Evolutionary conservation across 371 early-diverging fungal genomes (phyloP).

Genomic region (Cokeromyces recurvatus): DNA sequence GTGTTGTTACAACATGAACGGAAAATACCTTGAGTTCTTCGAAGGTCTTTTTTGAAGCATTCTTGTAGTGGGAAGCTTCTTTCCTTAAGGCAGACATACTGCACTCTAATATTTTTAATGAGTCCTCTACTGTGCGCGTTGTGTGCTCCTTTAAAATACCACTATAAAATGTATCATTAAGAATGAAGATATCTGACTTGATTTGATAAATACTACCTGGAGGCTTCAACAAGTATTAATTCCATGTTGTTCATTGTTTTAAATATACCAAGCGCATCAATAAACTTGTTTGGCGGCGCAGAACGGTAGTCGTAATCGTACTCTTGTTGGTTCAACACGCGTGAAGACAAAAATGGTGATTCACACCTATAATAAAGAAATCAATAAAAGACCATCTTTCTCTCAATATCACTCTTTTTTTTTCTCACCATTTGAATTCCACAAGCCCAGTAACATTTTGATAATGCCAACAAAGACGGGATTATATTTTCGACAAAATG

Average conservation of each 20-base stretch:
- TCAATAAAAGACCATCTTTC: not conserved
- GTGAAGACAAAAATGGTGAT: slow-evolving; percentile 1
- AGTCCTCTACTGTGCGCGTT: slow-evolving; percentile 4
- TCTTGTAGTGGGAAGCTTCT: slow-evolving; percentile 3
- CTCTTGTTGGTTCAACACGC: not conserved
- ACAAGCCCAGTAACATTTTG: slow-evolving; percentile 3
- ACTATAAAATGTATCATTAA: slow-evolving; percentile 2
- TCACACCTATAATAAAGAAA: slow-evolving; percentile 4
- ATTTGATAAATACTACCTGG: slow-evolving; percentile 3
- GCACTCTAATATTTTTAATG: slow-evolving; percentile 6
- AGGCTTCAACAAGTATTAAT: slow-evolving; percentile 8
- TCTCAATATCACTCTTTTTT: slow-evolving; percentile 2
- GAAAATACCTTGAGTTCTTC: not conserved
- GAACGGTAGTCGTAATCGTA: slow-evolving; percentile 4
- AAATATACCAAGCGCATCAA: slow-evolving; percentile 9
- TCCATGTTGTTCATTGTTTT: slow-evolving; percentile 8
- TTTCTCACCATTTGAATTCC: slow-evolving; percentile 10
- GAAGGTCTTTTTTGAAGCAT: not conserved
- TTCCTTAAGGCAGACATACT: not conserved
- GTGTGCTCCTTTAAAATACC: slow-evolving; percentile 4
- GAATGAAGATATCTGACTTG: slow-evolving; percentile 2
- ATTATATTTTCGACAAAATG: slow-evolving; percentile 8
- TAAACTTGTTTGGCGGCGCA: not conserved
- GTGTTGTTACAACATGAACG: slow-evolving; percentile 1
- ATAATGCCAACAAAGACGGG: slow-evolving; percentile 3